Base-by-base conservation (phyloP, 176 grass and related monocot species). In the Areca catechu region DNA sequence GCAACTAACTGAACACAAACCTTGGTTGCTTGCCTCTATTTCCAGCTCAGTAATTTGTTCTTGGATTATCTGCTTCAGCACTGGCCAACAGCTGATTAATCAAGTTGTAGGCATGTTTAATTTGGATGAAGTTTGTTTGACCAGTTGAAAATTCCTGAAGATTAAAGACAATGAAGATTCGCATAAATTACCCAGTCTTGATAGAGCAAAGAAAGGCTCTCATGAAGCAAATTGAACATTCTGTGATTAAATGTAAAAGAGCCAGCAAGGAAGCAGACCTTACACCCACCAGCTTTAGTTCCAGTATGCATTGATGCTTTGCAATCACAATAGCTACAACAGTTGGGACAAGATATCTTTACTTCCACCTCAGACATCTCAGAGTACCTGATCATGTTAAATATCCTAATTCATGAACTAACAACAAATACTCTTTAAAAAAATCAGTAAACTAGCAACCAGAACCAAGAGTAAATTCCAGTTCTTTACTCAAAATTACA, bases 41-140 rank as follows among this genome's bases (percentile, higher is more conserved):
- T 93, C 94, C 63, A 99, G 64, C 69, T 99, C 94, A 79, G 88
- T 85, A 64, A 99, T 82, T 20, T 93, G 88, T 49, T 93, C 85
- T 68, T 83, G 79, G 49, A 80, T 80, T 61, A 99, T 77, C 66
- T 82, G 70, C 53, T 78, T 65, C 53, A 93, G 63, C 29, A 71
- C 77, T 16, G 94, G 87, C 50, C 50, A 99, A 74, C 49, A 99
- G 81, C 52, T 99, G 86, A 80, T 64, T 80, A 37, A 99, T 81
- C 53, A 85, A 84, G 63, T 73, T 74, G 62, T 86, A 82, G 22
- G 76, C 80, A 60, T 85, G 82, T 77, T 93, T 88, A 63, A 79
- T 81, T 71, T 74, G 71, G 1, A 83, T 76, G 71, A 72, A 57
- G 52, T 67, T 85, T 15, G 53, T 62, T 60, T 83, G 72, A 65